These are phyloP conservation scores for Firmiana major DNA, from an alignment of 345 rosid species.

Conservation along the genomic window DNA sequence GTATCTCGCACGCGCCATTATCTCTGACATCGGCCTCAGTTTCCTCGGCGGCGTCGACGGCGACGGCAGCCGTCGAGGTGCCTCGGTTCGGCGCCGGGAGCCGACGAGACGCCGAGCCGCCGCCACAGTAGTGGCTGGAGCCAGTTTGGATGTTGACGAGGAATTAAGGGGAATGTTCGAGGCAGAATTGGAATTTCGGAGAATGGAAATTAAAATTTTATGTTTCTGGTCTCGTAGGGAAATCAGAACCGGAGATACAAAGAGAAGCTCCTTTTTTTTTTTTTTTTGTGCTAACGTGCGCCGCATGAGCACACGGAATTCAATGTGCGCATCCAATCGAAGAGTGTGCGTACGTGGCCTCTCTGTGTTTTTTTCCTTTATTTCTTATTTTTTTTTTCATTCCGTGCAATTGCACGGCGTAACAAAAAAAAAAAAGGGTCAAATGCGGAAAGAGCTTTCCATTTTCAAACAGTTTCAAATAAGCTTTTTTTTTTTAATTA, in stretches of 20 bases:
- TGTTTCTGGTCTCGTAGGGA: slow-evolving; percentile 11
- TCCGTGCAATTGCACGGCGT: neutral
- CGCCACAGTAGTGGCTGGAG: slow-evolving; percentile 34
- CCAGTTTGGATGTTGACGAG: slow-evolving; percentile 14
- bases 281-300: slow-evolving; percentile 17
- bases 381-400: no score
- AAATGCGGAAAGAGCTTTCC: no score
- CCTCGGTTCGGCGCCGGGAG: slow-evolving; percentile 46
- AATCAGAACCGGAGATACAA: slow-evolving; percentile 3
- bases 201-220: slow-evolving; percentile 16
- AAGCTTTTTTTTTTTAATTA: no score
- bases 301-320: slow-evolving; percentile 40
- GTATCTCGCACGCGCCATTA: slow-evolving; percentile 45
- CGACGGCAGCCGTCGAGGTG: slow-evolving; percentile 35
- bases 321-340: slow-evolving; percentile 31
- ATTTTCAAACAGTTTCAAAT: no score
- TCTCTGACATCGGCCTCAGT: slow-evolving; percentile 48
- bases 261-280: neutral
- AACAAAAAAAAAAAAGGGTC: neutral
- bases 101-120: slow-evolving; percentile 37
- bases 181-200: slow-evolving; percentile 1
- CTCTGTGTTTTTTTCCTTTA: no score
- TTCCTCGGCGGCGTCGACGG: slow-evolving; percentile 51
- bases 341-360: neutral
- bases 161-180: no score